These are phyloP conservation scores for Debaryomyces sp. DNA, from an alignment of 1,139 yeast species.

Conservation along the genomic window DNA sequence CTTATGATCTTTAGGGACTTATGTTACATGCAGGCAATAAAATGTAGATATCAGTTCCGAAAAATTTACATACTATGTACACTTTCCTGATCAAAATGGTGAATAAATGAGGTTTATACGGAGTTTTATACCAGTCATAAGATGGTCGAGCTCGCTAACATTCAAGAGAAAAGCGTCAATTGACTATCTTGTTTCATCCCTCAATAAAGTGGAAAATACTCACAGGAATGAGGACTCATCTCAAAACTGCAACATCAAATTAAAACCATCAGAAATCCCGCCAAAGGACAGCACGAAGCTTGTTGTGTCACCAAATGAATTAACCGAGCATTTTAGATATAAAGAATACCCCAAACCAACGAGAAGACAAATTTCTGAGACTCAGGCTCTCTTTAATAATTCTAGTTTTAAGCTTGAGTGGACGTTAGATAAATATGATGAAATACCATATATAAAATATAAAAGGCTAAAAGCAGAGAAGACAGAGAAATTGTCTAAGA, in stretches of 20 bases:
- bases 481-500: slow-evolving; percentile 12
- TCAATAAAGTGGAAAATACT: background rate
- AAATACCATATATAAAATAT: slow-evolving; percentile 61
- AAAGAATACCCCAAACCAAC: slow-evolving; percentile 19
- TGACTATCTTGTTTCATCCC: slow-evolving; percentile 16
- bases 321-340: slow-evolving; percentile 27
- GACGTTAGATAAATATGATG: slow-evolving; percentile 54
- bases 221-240: background rate
- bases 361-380: slow-evolving; percentile 12
- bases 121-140: background rate
- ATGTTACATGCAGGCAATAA: background rate
- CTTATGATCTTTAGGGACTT: background rate
- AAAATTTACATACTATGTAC: background rate
- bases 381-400: slow-evolving; percentile 44
- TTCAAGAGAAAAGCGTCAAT: slow-evolving; percentile 13
- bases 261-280: background rate
- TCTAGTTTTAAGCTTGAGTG: slow-evolving; percentile 56
- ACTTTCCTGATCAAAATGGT: background rate
- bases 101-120: background rate
- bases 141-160: background rate
- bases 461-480: slow-evolving; percentile 28
- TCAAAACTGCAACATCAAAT: background rate
- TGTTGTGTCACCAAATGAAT: slow-evolving; percentile 28
- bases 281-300: slow-evolving; percentile 11
- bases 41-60: background rate